Conservation (phyloP, 305 asterid species). For the Fraxinus albicans region DNA sequence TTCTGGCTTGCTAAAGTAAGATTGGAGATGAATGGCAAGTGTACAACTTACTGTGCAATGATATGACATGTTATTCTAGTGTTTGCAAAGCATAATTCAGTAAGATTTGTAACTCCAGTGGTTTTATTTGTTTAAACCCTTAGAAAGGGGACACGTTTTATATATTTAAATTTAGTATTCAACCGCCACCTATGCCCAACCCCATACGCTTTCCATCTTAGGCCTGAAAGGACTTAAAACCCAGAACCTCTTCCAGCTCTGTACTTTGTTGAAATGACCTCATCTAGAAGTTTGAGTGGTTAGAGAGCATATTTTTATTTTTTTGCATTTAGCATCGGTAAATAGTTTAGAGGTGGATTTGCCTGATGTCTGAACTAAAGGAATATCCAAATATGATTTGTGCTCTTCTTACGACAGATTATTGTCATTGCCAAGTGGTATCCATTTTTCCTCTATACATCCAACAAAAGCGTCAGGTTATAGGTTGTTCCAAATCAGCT, state of each 20-base stretch:
- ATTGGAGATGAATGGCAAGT: background rate
- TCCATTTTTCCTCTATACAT: background rate
- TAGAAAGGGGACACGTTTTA: background rate
- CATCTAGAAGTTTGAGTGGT: background rate
- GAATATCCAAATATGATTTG: slow-evolving; percentile 1
- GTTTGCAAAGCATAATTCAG: slow-evolving; percentile 6
- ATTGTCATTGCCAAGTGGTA: background rate
- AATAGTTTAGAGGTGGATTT: background rate
- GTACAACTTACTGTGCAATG: background rate
- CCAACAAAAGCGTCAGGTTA: background rate
- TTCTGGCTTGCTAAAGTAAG: slow-evolving; percentile 56
- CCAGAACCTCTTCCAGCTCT: background rate
- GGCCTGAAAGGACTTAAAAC: background rate
- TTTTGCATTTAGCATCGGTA: background rate
- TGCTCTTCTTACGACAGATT: background rate
- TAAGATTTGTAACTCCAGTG: slow-evolving; percentile 12
- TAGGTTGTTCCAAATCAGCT: slow-evolving; percentile 13
- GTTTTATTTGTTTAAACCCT: background rate
- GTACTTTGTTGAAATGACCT: background rate
- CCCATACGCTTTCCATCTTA: background rate
- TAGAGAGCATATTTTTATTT: background rate
- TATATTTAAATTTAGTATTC: background rate
- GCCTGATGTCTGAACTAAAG: background rate
- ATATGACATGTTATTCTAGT: background rate
- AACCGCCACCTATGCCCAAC: background rate